Evolutionary conservation across 1,284 basidiomycete genomes (phyloP), one percentile per base, ranked within the genome.

Genomic region (Ganoderma boninense): DNA sequence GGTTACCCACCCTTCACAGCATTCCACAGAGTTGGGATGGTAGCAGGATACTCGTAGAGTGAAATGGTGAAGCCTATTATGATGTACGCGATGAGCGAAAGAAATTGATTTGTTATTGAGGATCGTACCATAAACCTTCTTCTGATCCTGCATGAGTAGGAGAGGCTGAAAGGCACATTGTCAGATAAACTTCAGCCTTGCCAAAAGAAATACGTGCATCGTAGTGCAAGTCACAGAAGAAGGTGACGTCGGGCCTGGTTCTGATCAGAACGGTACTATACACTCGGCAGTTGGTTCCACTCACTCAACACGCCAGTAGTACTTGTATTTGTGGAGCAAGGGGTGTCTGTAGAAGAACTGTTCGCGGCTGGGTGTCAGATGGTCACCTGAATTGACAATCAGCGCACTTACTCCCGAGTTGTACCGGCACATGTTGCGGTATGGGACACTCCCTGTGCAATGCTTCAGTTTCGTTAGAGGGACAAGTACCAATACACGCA

Each of bases 371-470:
- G 64, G 67, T 67, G 66, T 35, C 59, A 57, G 8, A 59, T 42
- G 23, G 46, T 6, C 26, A 62, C 18, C 18, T 14, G 42, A 18
- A 14, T 49, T 43, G 29, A 59, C 23, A 32, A 43, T 20, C 4
- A 43, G 23, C 61, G 49, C n/a, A 83, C 90, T 80, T 82, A 96
- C 95, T 44, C 96, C 96, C 67, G 95, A 96, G 81, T 98, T 96
- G 85, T 92, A 98, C 26, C 97, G 91, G 79, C 97, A 98, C 96
- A 97, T 95, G 73, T 95, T 95, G 64, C 93, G 90, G 77, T 95
- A 95, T 86, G 91, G 85, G 18, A 92, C 85, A 75, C 91, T 92
- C 67, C 90, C 90, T 69, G 43, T 90, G 73, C 32, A 40, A 61
- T 20, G 42, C 16, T 40, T 44, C 20, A 61, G 65, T 35, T 35